phyloP scores from a whole-genome alignment of 2,329 filamentous ascomycete species.

The Penicillium sp. region DNA sequence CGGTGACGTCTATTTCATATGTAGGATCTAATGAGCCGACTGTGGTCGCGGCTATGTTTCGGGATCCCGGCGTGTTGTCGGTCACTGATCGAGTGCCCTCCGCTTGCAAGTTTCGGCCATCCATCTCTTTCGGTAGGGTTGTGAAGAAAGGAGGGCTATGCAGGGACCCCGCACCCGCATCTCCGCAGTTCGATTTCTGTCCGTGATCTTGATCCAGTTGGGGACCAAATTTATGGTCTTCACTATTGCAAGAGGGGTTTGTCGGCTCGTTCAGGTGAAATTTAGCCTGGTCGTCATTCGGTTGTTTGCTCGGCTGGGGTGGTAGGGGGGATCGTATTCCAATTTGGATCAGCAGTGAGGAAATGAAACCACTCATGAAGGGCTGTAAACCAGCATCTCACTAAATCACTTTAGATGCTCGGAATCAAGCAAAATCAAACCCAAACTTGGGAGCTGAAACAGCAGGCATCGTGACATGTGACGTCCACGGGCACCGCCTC shows the following conservation, averaged over 20 bases:
- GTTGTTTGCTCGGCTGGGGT: slow-evolving; percentile 23
- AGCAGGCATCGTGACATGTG: slow-evolving; percentile 5
- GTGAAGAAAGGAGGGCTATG: slow-evolving; percentile 18
- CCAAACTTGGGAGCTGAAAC: slow-evolving; percentile 1
- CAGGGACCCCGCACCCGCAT: slow-evolving; percentile 20
- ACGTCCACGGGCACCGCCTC: slow-evolving; percentile 8
- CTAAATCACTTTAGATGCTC: slow-evolving; percentile 9
- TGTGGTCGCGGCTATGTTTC: neutral
- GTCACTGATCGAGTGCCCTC: slow-evolving; percentile 10
- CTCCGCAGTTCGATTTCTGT: slow-evolving; percentile 10
- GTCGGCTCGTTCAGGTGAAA: slow-evolving; percentile 18
- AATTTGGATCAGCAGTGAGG: slow-evolving; percentile 38
- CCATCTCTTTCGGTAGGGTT: slow-evolving; percentile 20
- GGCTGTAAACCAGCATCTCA: slow-evolving; percentile 16
- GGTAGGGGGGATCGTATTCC: slow-evolving; percentile 37
- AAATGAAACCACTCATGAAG: slow-evolving; percentile 40
- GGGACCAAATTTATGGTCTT: slow-evolving; percentile 3
- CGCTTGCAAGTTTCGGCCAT: slow-evolving; percentile 14
- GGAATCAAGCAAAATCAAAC: slow-evolving; percentile 4
- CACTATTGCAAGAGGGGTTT: slow-evolving; percentile 14
- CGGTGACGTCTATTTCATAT: neutral
- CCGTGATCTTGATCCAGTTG: slow-evolving; percentile 11
- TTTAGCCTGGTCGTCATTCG: slow-evolving; percentile 21
- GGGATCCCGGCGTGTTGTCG: slow-evolving; percentile 2
- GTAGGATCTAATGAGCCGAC: neutral